phyloP scores from a whole-genome alignment of 1,284 basidiomycete genomes.

The Lentinula novae-zelandiae region DNA sequence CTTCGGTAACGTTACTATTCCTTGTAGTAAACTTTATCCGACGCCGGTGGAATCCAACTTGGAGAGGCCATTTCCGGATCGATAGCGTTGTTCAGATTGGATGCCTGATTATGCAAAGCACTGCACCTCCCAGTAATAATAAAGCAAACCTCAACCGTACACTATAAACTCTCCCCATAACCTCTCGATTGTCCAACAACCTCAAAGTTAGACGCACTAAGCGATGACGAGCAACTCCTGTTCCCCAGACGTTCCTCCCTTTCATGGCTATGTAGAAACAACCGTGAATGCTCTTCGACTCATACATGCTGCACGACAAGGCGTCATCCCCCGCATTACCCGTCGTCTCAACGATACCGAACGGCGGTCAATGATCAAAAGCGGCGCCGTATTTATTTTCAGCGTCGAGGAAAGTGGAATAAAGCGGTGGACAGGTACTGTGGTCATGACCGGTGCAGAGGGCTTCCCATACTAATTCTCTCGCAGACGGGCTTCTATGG shows the following conservation, averaged over 20 bases:
- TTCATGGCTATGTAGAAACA: slow-evolving; percentile 70
- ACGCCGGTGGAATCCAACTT: slow-evolving; percentile 18
- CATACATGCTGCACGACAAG: slow-evolving; percentile 73
- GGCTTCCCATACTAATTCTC: neutral
- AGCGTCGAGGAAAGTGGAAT: slow-evolving; percentile 80
- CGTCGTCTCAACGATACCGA: slow-evolving; percentile 77
- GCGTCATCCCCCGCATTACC: slow-evolving; percentile 71
- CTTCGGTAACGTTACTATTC: slow-evolving; percentile 36
- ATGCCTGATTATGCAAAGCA: slow-evolving; percentile 29
- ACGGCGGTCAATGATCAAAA: slow-evolving; percentile 66
- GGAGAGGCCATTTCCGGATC: slow-evolving; percentile 27
- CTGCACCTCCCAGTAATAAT: slow-evolving; percentile 31
- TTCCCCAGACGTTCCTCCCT: slow-evolving; percentile 49
- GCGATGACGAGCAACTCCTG: slow-evolving; percentile 35
- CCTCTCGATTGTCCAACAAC: slow-evolving; percentile 48
- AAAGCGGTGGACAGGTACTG: slow-evolving; percentile 71
- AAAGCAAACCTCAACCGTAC: slow-evolving; percentile 34
- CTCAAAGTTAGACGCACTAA: slow-evolving; percentile 39
- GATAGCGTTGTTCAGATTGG: slow-evolving; percentile 25
- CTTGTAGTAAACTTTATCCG: slow-evolving; percentile 34
- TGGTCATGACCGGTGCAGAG: slow-evolving; percentile 37
- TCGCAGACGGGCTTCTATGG: slow-evolving; percentile 68
- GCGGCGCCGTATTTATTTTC: slow-evolving; percentile 82
- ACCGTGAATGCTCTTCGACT: slow-evolving; percentile 76
- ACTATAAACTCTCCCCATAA: slow-evolving; percentile 35